Evolutionary conservation across 2,329 filamentous ascomycete species (phyloP), one percentile per base, ranked within the genome.

Genomic region (Colletotrichum graminicola): DNA sequence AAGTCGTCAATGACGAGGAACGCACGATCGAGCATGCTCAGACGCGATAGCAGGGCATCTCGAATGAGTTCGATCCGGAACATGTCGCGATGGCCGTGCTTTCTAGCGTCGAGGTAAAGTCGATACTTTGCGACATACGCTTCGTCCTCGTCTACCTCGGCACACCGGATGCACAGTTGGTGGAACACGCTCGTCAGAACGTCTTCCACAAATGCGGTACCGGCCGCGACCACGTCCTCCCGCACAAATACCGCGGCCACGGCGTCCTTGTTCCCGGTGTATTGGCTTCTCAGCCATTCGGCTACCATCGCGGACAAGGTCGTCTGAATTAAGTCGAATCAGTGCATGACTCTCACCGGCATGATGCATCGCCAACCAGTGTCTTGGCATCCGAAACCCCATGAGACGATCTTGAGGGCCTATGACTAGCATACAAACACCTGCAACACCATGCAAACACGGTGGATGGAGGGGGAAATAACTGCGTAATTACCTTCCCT

Each of bases 41-140:
- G 65, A n/a, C 29, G 59, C 6, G 59, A 55, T 5, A 36, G 45
- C 45, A 63, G 29, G 59, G 68, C 59, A 32, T 29, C 54, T n/a
- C 45, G 29, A 18, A 49, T 16, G 5, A 39, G 59, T 65, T 68
- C 34, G 12, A 71, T 67, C 8, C 65, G 68, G 65, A 41, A 68
- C n/a, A 32, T 52, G 56, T 71, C 64, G 56, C 67, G 67, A 57
- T 67, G 36, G n/a, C 64, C 67, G 67, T 62, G 63, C 63, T 14
- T 45, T 16, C 64, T 68, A 23, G 65, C 64, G 26, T 68, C 59
- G 39, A 55, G 52, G 23, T 59, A 47, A 41, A 59, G 41, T 26
- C 29, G 59, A 43, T 43, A 68, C 21, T 63, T 60, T 63, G 49
- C 47, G 49, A 54, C 45, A 10, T 63, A 32, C 61, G 61, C 61